These are phyloP conservation scores for Rhizophagus clarus DNA, from an alignment of 192 early-diverging fungal genomes.

Conservation along the genomic window DNA sequence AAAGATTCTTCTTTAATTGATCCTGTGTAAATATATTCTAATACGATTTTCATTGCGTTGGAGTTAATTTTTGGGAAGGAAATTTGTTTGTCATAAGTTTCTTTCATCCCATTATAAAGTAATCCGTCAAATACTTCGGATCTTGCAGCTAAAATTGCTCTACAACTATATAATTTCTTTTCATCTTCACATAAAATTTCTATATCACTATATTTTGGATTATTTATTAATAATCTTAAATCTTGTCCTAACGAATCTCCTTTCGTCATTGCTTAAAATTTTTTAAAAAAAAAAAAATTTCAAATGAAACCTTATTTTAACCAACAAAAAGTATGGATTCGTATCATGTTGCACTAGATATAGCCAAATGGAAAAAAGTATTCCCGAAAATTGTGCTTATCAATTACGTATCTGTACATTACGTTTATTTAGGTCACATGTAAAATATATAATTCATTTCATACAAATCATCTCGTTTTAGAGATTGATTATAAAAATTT, in stretches of 20 bases:
- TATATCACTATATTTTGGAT: slow-evolving; percentile 16
- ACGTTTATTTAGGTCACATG: too few relatives aligned
- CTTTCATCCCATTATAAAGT: slow-evolving; percentile 18
- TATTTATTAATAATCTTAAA: neutral
- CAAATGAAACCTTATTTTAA: too few relatives aligned
- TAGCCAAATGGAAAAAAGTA: too few relatives aligned
- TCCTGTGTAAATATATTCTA: slow-evolving; percentile 26
- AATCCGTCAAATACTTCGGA: slow-evolving; percentile 16
- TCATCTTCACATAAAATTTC: slow-evolving; percentile 21
- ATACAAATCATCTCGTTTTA: too few relatives aligned
- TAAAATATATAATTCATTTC: too few relatives aligned
- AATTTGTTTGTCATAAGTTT: neutral
- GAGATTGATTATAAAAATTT: too few relatives aligned
- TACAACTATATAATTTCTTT: neutral
- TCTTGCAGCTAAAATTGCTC: slow-evolving; percentile 18
- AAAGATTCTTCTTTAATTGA: neutral
- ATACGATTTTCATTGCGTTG: slow-evolving; percentile 7
- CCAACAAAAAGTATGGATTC: too few relatives aligned
- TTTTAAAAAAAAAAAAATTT: too few relatives aligned
- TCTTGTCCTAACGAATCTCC: neutral
- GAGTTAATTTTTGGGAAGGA: slow-evolving; percentile 11
- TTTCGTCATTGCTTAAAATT: neutral
- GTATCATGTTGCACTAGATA: too few relatives aligned
- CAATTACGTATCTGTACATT: too few relatives aligned
- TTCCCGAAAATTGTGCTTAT: too few relatives aligned